Evolutionary conservation across 108 stramenopile species (phyloP), one percentile per base, ranked within the genome.

Genomic region (Cyclostephanos tholiformis): DNA sequence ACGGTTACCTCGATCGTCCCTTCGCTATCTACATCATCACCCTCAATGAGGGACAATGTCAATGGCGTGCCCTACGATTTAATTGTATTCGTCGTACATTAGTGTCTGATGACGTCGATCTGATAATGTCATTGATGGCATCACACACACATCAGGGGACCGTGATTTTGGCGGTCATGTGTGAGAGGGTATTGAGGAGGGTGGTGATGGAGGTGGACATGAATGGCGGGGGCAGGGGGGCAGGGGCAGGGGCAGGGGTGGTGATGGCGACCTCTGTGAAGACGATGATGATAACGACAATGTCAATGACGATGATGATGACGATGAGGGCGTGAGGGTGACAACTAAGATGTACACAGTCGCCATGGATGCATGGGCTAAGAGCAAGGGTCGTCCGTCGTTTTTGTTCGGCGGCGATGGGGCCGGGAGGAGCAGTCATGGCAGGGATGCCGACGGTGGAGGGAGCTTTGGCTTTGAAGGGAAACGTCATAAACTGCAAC

Each of bases 351-450:
- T 68, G 72, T 72, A 69, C 49, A 77, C 76, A 0, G 44, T 80
- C 57, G 79, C 84, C 9, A 89, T 90, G 52, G 86, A 90, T 53
- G 87, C 85, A 2, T 90, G 89, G 89, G 84, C 86, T 13, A 88
- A 84, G 63, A 75, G 74, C 67, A 85, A 86, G 14, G 62, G 71
- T 16, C 76, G 72, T 41, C 79, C 79, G 5, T 50, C 65, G 26
- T 36, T 55, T 20, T 55, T 20, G 53, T 26, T 9, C 1, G 53
- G 53, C 17, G 48, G n/a, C 17, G 25, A 13, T 17, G 23, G 41
- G 2, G 68, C 23, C 2, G n/a, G n/a, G n/a, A n/a, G n/a, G n/a
- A n/a, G n/a, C n/a, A n/a, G n/a, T n/a, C n/a, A n/a, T n/a, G n/a
- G n/a, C n/a, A n/a, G n/a, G n/a, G n/a, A n/a, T n/a, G n/a, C n/a